These are phyloP conservation scores for Reutealis trisperma DNA, from an alignment of 345 rosid species.

Conservation along the genomic window DNA sequence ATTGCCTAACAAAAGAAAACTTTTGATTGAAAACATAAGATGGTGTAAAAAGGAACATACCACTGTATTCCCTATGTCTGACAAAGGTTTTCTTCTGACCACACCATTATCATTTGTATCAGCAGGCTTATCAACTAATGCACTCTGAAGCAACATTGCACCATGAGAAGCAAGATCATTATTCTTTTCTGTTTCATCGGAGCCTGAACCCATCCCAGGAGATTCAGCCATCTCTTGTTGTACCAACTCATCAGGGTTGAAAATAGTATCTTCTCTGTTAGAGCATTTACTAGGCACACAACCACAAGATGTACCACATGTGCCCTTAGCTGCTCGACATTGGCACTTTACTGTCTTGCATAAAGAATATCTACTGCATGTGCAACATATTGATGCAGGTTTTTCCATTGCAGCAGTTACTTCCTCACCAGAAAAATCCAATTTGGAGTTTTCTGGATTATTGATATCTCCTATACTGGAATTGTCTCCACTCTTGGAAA, in stretches of 20 bases:
- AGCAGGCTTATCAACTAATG: constrained; percentile 49
- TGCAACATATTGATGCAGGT: constrained; percentile 52
- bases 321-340: constrained; percentile 63
- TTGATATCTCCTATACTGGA: constrained; percentile 30
- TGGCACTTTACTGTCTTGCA: constrained; percentile 86
- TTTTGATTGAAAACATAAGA: not conserved
- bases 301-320: constrained; percentile 68
- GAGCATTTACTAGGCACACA: constrained; percentile 64
- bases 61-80: constrained; percentile 82
- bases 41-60: constrained; percentile 29
- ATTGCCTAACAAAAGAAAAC: not conserved
- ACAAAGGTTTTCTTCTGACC: constrained; percentile 67
- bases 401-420: not conserved
- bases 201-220: constrained; percentile 31
- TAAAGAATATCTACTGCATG: constrained; percentile 57
- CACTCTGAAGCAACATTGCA: constrained; percentile 77
- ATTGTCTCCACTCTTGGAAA: constrained; percentile 39
- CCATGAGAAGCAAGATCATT: constrained; percentile 66
- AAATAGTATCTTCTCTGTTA: constrained; percentile 43
- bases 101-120: constrained; percentile 44
- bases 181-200: constrained; percentile 41
- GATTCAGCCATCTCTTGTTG: constrained; percentile 18
- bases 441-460: constrained; percentile 25
- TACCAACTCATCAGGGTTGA: constrained; percentile 27
- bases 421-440: constrained; percentile 36